These are phyloP conservation scores for Teratosphaeria gauchensis DNA, from an alignment of 2,329 filamentous ascomycete genomes.

Conservation along the genomic window DNA sequence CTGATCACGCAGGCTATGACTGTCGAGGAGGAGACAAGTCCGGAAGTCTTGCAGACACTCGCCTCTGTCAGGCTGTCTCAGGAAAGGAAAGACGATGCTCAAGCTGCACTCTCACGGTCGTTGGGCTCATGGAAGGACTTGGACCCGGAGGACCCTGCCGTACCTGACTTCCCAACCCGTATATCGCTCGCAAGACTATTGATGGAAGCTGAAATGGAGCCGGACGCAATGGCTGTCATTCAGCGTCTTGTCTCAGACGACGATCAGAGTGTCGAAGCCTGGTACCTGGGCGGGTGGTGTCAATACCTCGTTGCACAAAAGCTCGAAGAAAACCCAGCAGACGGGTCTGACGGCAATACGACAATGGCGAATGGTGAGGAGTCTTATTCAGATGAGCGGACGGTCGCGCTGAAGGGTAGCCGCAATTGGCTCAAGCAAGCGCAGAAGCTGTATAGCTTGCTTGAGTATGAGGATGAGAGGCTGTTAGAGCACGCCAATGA, in stretches of 20 bases:
- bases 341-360: constrained; percentile 7
- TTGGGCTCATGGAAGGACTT: constrained; percentile 75
- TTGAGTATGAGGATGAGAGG: constrained; percentile 79
- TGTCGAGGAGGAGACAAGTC: constrained; percentile 61
- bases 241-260: constrained; percentile 80
- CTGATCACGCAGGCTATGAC: constrained; percentile 85
- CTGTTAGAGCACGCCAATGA: constrained; percentile 67
- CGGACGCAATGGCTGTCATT: constrained; percentile 74
- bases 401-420: constrained; percentile 60
- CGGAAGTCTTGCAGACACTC: constrained; percentile 90
- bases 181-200: constrained; percentile 76
- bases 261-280: constrained; percentile 87
- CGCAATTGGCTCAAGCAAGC: constrained; percentile 76
- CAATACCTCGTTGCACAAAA: constrained; percentile 70
- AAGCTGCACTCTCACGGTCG: constrained; percentile 66
- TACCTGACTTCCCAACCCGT: constrained; percentile 78
- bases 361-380: constrained; percentile 6
- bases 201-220: constrained; percentile 82
- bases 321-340: constrained; percentile 33
- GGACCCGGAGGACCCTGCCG: constrained; percentile 57
- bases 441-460: constrained; percentile 63
- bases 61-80: constrained; percentile 93
- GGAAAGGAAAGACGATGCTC: constrained; percentile 65
- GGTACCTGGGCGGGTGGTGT: constrained; percentile 95
- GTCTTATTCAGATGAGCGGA: constrained; percentile 33